Evolutionary conservation across 768 basidiomycete species (phyloP), one percentile per base, ranked within the genome.

Genomic region (Pulveroboletus sp.): DNA sequence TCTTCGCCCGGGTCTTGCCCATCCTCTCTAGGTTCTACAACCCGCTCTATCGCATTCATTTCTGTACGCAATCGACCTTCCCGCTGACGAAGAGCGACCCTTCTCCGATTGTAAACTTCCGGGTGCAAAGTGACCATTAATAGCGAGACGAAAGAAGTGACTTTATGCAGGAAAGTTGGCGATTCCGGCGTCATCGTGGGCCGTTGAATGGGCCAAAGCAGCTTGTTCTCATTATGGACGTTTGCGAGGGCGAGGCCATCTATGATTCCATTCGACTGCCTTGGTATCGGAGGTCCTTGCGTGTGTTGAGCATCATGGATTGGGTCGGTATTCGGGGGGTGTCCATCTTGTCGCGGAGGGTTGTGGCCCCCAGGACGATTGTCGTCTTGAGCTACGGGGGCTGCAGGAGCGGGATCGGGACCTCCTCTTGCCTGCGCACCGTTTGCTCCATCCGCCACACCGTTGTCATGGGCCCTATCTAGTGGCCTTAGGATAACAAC

Each of bases 61-160:
- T 89, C 86, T 26, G 81, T 84, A 54, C 85, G 74, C 30, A 89
- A 63, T 37, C 76, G 74, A 8, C 84, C 81, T 69, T 89, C 87
- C 44, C 87, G 69, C 50, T 72, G 73, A 56, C 79, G 71, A 58
- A 89, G 74, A 13, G 74, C 76, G 19, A 62, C 68, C 42, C 86
- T 71, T 58, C 87, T 73, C 51, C 80, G 76, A 60, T 88, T 82
- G 80, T 86, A 88, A 34, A 86, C 72, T 32, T 85, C 86, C 5
- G 87, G 87, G 61, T 88, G 82, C 30, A 86, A 63, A 14, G 86
- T 87, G 27, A 78, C 69, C 24, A 82, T 30, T 35, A 88, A 68
- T 29, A 89, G 67, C 26, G 71, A 68, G 26, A 80, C 53, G 60
- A 89, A 87, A 9, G 78, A 76, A 37, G 65, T 63, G 20, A 69